These are phyloP conservation scores for Mycena rebaudengoi DNA, from an alignment of 768 basidiomycete genomes.

Conservation along the genomic window DNA sequence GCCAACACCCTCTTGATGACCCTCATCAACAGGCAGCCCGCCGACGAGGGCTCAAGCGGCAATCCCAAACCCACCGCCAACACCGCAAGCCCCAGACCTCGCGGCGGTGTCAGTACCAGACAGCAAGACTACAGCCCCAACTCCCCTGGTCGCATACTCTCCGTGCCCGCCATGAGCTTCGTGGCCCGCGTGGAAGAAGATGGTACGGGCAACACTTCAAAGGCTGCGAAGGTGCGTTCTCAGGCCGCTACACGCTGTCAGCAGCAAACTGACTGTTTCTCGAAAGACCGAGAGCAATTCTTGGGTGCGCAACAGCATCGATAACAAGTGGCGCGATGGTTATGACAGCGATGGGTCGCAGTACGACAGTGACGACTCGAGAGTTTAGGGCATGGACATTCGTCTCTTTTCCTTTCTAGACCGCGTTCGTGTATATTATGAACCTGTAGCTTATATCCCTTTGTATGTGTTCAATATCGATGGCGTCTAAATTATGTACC, in stretches of 20 bases:
- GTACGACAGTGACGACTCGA: no score
- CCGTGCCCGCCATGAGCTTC: slow-evolving; percentile 12
- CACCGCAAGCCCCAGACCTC: not conserved
- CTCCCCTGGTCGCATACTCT: not conserved
- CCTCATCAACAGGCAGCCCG: not conserved
- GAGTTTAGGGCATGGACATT: no score
- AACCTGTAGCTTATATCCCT: no score
- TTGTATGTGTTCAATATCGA: no score
- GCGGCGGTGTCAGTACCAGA: not conserved
- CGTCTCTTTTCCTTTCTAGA: no score
- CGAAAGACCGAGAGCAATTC: not conserved
- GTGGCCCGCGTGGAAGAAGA: not conserved
- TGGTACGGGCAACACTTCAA: no score
- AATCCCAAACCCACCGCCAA: not conserved
- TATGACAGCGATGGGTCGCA: not conserved
- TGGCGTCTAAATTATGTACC: no score
- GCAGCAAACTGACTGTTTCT: no score
- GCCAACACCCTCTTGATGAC: slow-evolving; percentile 19
- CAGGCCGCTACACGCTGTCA: no score
- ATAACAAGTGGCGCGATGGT: not conserved
- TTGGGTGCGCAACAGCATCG: not conserved
- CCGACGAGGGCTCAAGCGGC: no score
- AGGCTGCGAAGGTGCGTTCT: no score
- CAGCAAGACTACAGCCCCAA: not conserved
- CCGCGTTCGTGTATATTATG: no score